A percentile compares a stretch with the other conserved stretches of the same genome.
phyloP scores from a whole-genome alignment of 257 asterid species.

The Plantago major region DNA sequence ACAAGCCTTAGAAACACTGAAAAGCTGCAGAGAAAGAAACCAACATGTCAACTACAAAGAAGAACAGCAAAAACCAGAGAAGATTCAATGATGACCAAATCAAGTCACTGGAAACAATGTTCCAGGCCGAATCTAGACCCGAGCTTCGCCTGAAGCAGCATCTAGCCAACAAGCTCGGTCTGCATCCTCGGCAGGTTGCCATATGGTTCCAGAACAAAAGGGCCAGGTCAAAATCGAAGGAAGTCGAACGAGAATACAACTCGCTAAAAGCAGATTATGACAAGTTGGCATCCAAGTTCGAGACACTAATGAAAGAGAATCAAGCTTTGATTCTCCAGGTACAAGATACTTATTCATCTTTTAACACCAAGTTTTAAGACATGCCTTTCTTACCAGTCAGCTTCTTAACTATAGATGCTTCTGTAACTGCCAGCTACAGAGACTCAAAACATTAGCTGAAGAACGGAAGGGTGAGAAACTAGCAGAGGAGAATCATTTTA shows the following conservation, averaged over 20 bases:
- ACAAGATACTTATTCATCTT: neutral
- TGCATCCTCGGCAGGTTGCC: constrained; percentile 81
- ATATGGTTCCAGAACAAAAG: constrained; percentile 84
- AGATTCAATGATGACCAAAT: constrained; percentile 71
- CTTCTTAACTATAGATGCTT: neutral
- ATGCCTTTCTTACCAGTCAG: neutral
- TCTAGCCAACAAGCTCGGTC: constrained; percentile 64
- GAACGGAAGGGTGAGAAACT: constrained; percentile 18
- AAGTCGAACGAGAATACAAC: constrained; percentile 48
- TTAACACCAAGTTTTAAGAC: neutral
- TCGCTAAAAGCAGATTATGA: constrained; percentile 51
- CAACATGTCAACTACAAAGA: constrained; percentile 24
- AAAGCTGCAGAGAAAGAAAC: neutral
- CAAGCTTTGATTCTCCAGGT: constrained; percentile 64
- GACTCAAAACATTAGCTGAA: constrained; percentile 37
- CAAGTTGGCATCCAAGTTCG: constrained; percentile 42
- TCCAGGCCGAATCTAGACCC: constrained; percentile 57
- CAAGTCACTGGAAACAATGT: constrained; percentile 55
- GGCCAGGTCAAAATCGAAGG: constrained; percentile 72
- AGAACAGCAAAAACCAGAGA: constrained; percentile 33
- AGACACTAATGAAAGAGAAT: constrained; percentile 53
- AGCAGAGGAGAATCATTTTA: constrained; percentile 21
- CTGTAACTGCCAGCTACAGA: constrained; percentile 47
- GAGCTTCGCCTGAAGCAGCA: constrained; percentile 66
- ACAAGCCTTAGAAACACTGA: neutral